Evolutionary conservation across 2,329 filamentous ascomycete species (phyloP), one percentile per base, ranked within the genome.

Genomic region (Phoma sp.): DNA sequence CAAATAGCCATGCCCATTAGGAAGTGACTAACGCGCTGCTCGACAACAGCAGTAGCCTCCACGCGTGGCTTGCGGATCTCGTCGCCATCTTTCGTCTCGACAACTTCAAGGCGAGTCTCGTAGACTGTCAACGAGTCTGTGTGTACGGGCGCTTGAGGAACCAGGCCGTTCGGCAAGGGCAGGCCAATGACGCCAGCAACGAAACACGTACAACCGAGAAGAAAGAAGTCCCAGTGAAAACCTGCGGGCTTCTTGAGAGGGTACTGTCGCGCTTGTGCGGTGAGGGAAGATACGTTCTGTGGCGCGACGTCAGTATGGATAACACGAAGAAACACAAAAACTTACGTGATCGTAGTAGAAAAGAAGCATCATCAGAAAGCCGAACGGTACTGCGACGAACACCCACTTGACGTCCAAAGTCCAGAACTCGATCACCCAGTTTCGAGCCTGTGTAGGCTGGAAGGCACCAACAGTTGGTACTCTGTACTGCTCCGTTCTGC

Each of bases 161-260:
- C 80, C 1, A 84, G 75, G 15, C 82, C 82, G 44, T 84, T 84
- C 1, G 82, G 82, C 37, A 84, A 68, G 0, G 82, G 82, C 7
- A 85, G 74, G 1, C 81, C 81, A 6, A 84, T 74, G 29, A 84
- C 76, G 5, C 81, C 81, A 9, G 75, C 75, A 15, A 83, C 75
- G 59, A 83, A 82, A 38, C 79, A 83, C 6, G 81, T 83, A 63
- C 77, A 81, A 4, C 82, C 82, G 2, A 84, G 77, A 0, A 85
- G 75, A 68, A 84, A 84, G 66, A 84, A 83, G 67, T 84, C 82
- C 82, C 82, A 84, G 63, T 84, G 81, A 59, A 84, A 84, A 2
- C 82, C 82, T 4, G 80, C 81, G 0, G 82, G 82, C 55, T 84
- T 84, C 58, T 78, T 80, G 27, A 84, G 74, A 1, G 82, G 82